phyloP scores from a whole-genome alignment of 2,329 filamentous ascomycete species.

The Eutypa lata region DNA sequence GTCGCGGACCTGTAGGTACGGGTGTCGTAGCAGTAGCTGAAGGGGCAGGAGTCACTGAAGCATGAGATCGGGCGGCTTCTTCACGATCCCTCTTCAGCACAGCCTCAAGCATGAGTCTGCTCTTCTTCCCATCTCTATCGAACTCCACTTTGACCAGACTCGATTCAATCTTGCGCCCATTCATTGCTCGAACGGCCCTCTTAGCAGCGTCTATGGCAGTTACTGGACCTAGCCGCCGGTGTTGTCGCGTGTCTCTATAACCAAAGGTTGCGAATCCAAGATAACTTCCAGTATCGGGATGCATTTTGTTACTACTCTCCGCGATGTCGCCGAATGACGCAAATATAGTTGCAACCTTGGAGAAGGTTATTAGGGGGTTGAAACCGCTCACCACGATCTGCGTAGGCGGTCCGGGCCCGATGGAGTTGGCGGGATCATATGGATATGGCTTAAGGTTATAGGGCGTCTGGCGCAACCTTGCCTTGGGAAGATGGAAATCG shows the following conservation, averaged over 20 bases:
- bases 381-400: constrained; percentile 96
- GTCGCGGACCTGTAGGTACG: constrained; percentile 25
- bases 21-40: constrained; percentile 19
- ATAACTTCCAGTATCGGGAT: constrained; percentile 91
- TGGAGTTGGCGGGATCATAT: constrained; percentile 78
- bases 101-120: constrained; percentile 72
- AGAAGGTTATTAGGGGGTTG: constrained; percentile 80
- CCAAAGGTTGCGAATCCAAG: constrained; percentile 90
- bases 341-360: constrained; percentile 73
- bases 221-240: constrained; percentile 51
- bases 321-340: constrained; percentile 82
- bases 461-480: constrained; percentile 66
- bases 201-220: constrained; percentile 79
- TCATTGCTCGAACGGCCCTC: constrained; percentile 72
- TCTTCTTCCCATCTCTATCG: constrained; percentile 84
- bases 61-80: constrained; percentile 41
- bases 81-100: constrained; percentile 67
- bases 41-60: constrained; percentile 1
- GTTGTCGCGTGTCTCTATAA: constrained; percentile 70
- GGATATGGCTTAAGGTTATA: constrained; percentile 80
- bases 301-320: constrained; percentile 89
- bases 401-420: constrained; percentile 83
- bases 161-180: constrained; percentile 76
- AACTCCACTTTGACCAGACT: constrained; percentile 78
- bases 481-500: constrained; percentile 68